These are phyloP conservation scores for Mollisiaceae sp. DNA, from an alignment of 2,329 filamentous ascomycete species.

Conservation along the genomic window DNA sequence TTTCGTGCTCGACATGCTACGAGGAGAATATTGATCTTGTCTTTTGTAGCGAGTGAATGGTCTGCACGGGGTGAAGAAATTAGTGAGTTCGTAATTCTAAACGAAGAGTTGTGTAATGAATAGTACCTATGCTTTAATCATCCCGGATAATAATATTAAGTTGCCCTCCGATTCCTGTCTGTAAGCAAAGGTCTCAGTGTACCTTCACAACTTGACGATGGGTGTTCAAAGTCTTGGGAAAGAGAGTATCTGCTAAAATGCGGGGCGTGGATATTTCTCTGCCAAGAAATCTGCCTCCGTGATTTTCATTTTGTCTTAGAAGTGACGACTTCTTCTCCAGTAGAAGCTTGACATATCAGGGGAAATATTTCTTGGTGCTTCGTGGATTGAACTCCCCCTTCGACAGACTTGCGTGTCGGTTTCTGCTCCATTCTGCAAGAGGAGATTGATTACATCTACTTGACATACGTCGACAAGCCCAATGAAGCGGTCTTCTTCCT, in stretches of 20 bases:
- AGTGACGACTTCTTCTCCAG: slow-evolving; percentile 43
- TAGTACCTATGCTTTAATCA: slow-evolving; percentile 26
- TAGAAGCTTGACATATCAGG: slow-evolving; percentile 39
- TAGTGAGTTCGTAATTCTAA: slow-evolving; percentile 28
- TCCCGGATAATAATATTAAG: slow-evolving; percentile 28
- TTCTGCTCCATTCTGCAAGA: slow-evolving; percentile 27
- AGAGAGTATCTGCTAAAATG: no score
- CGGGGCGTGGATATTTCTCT: slow-evolving; percentile 20
- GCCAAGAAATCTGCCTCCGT: slow-evolving; percentile 16
- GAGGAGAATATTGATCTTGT: slow-evolving; percentile 48
- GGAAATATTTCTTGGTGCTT: slow-evolving; percentile 44
- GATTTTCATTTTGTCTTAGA: slow-evolving; percentile 35
- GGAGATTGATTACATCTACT: slow-evolving; percentile 17
- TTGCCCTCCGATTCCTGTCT: neutral
- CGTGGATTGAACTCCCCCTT: slow-evolving; percentile 46
- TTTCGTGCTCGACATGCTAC: slow-evolving; percentile 45
- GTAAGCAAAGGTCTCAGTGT: neutral
- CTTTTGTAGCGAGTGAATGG: slow-evolving; percentile 38
- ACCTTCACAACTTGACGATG: no score
- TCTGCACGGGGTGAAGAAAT: slow-evolving; percentile 46
- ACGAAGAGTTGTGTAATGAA: slow-evolving; percentile 21
- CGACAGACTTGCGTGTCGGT: slow-evolving; percentile 35
- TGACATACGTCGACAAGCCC: slow-evolving; percentile 29
- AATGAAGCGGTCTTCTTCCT: slow-evolving; percentile 33
- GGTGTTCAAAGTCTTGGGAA: no score